Base-by-base conservation (phyloP, 2,329 filamentous ascomycete genomes). In the Penicillium griseofulvum region DNA sequence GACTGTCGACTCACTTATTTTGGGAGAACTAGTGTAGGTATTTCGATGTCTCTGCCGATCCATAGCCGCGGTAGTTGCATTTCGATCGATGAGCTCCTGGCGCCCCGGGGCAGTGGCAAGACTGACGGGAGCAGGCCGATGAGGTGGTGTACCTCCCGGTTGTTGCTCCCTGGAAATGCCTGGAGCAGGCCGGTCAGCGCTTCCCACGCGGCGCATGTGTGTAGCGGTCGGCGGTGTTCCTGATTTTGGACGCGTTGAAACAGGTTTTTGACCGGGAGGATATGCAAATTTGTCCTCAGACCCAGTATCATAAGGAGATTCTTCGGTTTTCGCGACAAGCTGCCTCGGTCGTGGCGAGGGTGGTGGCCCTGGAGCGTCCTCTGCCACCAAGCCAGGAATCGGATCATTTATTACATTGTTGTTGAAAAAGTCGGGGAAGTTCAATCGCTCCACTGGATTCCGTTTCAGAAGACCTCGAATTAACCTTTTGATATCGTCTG, bases 371-470 rank as follows among this genome's bases (percentile, higher is more conserved):
- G 57, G 29, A 11, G 45, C 61, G 68, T 96, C 91, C 67, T 96
- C 90, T 39, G 87, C 88, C 7, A 91, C 86, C 29, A 96, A 77
- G 6, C 88, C 89, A 0, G 91, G 91, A 65, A 97, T 97, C 4
- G 87, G 83, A 19, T 82, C 83, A 12, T 83, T 84, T 49, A 96
- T 84, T 29, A 94, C 86, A 29, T 81, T 75, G 68, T 93, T 87
- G 16, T 77, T 79, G 74, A 97, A 97, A 71, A 97, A 94, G 60
- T 88, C 85, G 49, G 90, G 86, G 65, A 97, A 97, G 53, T 85
- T 89, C 71, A 96, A 83, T 55, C 94, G 83, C 71, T 96, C 90
- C 5, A 90, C 85, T 0, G 94, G 91, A 56, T 87, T 93, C 55
- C 90, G 86, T 77, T 93, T 97, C 60, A 99, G 78, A 16, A 99